Evolutionary conservation across 1,284 basidiomycete genomes (phyloP).

Genomic region (Cronartium quercuum): DNA sequence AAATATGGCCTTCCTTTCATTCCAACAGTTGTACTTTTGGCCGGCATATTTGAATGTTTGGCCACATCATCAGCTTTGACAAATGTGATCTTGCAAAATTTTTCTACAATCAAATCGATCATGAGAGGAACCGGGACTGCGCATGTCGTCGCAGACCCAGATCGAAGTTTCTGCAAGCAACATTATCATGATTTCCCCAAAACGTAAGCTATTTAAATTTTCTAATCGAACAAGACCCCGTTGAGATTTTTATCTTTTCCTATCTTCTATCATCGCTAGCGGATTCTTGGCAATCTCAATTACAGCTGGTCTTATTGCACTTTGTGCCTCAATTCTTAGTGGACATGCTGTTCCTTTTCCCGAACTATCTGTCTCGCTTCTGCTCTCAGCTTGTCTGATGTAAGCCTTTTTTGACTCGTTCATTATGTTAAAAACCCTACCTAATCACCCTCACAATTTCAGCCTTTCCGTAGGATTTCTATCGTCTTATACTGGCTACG

Average conservation of each 20-base stretch:
- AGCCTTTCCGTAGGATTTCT: not conserved
- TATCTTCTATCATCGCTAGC: not conserved
- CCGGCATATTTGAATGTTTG: not conserved
- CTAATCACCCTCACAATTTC: not conserved
- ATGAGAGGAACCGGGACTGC: not conserved
- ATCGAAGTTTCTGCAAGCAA: slow-evolving; percentile 13
- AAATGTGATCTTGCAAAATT: slow-evolving; percentile 5
- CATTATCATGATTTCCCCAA: slow-evolving; percentile 28
- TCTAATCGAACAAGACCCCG: not conserved
- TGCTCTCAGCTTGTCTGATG: not conserved
- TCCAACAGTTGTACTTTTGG: not conserved
- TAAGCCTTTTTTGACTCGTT: not conserved
- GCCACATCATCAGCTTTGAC: slow-evolving; percentile 34
- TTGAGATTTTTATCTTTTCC: not conserved
- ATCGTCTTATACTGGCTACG: not conserved
- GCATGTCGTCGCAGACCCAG: slow-evolving; percentile 12
- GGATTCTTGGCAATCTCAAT: not conserved
- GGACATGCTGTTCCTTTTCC: not conserved
- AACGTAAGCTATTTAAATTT: slow-evolving; percentile 1
- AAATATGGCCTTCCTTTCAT: not conserved
- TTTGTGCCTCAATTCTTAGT: not conserved
- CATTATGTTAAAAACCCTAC: too few relatives aligned
- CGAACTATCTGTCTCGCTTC: not conserved
- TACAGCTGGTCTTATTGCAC: not conserved
- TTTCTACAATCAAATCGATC: not conserved